Evolutionary conservation across 2,329 filamentous ascomycete genomes (phyloP), one percentile per base, ranked within the genome.

Genomic region (Didymella keratinophila): DNA sequence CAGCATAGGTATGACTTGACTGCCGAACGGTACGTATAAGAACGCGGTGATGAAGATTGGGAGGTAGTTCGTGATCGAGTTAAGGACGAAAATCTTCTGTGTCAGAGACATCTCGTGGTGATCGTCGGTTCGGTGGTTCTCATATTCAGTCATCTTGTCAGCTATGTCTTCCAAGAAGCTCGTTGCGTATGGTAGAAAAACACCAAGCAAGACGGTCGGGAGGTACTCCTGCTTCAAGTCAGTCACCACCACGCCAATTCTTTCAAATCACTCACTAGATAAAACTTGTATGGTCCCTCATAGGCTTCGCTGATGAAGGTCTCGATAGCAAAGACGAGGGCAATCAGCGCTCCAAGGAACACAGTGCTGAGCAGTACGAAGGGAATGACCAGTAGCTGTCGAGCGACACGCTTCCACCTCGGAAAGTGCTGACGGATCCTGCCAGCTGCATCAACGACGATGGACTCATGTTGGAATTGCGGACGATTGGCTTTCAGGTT

Each of bases 11-110:
- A 76, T 65, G 9, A 74, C 58, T 0, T 48, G 54, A 37, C 66
- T 57, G 8, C 69, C 70, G 34, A 72, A 73, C 1, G 72, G 71
- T 12, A 75, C 70, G 49, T 75, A 75, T 12, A 74, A 56, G 27
- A 74, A 75, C 1, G 71, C 71, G 1, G 70, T 72, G 9, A 75
- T 66, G n/a, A 74, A 68, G n/a, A 74, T 74, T 1, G 73, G 73
- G 5, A 74, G 60, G 42, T 75, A 76, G 25, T 73, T 73, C 4
- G 73, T 73, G n/a, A 75, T 70, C 4, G 70, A 74, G 60, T 74
- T 73, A 7, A 76, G 60, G 8, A 75, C 69, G 30, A 76, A 76
- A 3, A 72, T 65, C 57, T 76, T 76, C 30, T 73, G 72, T 6
- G 71, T 76, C 8, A 74, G 58, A 5, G 72, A 72, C 68, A 73